phyloP scores from a whole-genome alignment of 1,139 yeast genomes.

The Yamadazyma diddensiae region DNA sequence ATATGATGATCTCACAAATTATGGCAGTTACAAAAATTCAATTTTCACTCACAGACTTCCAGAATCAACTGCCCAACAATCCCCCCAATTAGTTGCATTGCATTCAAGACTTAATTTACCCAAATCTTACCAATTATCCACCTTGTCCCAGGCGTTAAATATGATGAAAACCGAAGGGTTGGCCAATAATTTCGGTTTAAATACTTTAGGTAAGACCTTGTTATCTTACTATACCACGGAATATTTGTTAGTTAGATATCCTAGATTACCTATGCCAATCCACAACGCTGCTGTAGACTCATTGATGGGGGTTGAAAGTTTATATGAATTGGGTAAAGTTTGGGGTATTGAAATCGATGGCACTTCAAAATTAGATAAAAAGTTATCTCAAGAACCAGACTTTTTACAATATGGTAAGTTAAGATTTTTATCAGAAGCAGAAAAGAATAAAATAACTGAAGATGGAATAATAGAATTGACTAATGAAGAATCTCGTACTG shows the following conservation, averaged over 20 bases:
- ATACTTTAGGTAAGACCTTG: constrained; percentile 75
- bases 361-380: constrained; percentile 62
- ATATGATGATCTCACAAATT: constrained; percentile 33
- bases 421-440: constrained; percentile 43
- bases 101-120: constrained; percentile 74
- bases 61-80: constrained; percentile 50
- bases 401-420: constrained; percentile 63
- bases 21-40: constrained; percentile 41
- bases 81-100: constrained; percentile 74
- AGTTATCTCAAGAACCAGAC: constrained; percentile 66
- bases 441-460: constrained; percentile 39
- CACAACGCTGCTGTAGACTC: constrained; percentile 73
- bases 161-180: constrained; percentile 43
- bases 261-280: constrained; percentile 82
- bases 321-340: constrained; percentile 60
- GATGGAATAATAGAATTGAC: constrained; percentile 51
- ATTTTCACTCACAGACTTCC: constrained; percentile 48
- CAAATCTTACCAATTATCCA: constrained; percentile 51
- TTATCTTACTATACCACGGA: constrained; percentile 76
- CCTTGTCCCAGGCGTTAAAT: constrained; percentile 77
- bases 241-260: constrained; percentile 69
- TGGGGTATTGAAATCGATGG: constrained; percentile 91
- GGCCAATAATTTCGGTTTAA: constrained; percentile 77
- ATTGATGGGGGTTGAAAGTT: constrained; percentile 62
- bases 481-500: constrained; percentile 23